Percentiles rank a stretch among this genome's conserved stretches.
Evolutionary conservation across 768 basidiomycete genomes (phyloP).

Genomic region (Coprinopsis marcescibilis): DNA sequence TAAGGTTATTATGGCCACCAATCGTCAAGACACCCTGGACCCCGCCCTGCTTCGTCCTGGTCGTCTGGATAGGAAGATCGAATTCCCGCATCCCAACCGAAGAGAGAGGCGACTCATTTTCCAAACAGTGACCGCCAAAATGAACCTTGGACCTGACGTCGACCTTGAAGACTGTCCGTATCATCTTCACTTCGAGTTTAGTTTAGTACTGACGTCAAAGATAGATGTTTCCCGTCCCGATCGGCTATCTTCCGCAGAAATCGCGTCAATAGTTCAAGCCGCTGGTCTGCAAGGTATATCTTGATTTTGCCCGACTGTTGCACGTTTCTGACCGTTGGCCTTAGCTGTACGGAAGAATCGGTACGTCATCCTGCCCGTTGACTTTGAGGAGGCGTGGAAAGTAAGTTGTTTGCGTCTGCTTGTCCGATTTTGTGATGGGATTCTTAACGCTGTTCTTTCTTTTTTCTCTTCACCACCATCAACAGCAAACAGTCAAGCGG

Average conservation of each 20-base stretch:
- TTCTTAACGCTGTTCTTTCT: constrained; percentile 19
- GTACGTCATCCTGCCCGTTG: constrained; percentile 92
- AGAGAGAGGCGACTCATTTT: constrained; percentile 96
- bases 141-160: constrained; percentile 97
- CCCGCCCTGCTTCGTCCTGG: constrained; percentile 96
- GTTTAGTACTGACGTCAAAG: constrained; percentile 9
- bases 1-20: constrained; percentile 99
- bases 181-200: background rate
- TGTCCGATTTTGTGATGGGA: constrained; percentile 20
- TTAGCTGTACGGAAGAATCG: constrained; percentile 98
- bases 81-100: constrained; percentile 92
- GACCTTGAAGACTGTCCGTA: constrained; percentile 94
- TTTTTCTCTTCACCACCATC: constrained; percentile 27
- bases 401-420: constrained; percentile 64
- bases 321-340: too few relatives aligned
- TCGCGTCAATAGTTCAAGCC: constrained; percentile 91
- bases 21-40: constrained; percentile 96
- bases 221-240: constrained; percentile 96
- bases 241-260: constrained; percentile 91
- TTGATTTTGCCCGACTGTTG: background rate
- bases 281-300: constrained; percentile 90
- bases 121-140: constrained; percentile 95
- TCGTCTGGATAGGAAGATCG: constrained; percentile 96
- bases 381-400: constrained; percentile 99
- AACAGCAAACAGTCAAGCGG: constrained; percentile 93